Evolutionary conservation across 225 moss, liverwort and hornwort species (phyloP).

Genomic region (Lunularia cruciata): DNA sequence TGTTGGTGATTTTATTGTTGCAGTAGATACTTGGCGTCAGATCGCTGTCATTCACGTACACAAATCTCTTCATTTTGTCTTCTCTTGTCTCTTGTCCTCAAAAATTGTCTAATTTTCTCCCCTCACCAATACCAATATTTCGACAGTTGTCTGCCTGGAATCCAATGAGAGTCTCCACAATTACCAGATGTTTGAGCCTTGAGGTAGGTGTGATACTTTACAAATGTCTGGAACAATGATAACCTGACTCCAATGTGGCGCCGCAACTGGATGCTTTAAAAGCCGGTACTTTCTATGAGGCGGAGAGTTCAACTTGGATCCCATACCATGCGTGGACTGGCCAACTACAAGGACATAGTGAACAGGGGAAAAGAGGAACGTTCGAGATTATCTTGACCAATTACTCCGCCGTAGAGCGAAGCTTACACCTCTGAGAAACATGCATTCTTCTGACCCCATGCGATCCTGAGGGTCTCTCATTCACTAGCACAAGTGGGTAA

Average conservation of each 20-base stretch:
- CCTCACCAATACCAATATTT: background rate
- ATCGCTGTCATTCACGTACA: conserved; percentile 74
- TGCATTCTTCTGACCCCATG: no score
- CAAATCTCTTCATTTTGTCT: conserved; percentile 72
- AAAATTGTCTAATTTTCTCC: background rate
- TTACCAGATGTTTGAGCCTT: background rate
- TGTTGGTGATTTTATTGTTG: conserved; percentile 84
- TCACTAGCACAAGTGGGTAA: no score
- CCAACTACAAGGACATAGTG: background rate
- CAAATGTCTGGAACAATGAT: background rate
- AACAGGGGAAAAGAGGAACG: background rate
- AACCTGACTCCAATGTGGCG: background rate
- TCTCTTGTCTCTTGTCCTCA: no score
- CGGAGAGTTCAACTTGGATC: conserved; percentile 6
- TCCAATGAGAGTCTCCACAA: background rate
- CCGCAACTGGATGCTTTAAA: background rate
- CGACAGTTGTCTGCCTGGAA: background rate
- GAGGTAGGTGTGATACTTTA: background rate
- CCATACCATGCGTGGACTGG: background rate
- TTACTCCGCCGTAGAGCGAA: no score
- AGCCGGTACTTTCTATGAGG: background rate
- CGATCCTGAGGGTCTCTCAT: no score
- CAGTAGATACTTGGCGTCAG: conserved; percentile 44
- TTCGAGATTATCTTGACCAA: no score
- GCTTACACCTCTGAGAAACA: no score